A percentile compares a stretch with the other conserved stretches of the same genome.
Evolutionary conservation across 805 yeast species (phyloP).

Genomic region (Candida gorgasii): DNA sequence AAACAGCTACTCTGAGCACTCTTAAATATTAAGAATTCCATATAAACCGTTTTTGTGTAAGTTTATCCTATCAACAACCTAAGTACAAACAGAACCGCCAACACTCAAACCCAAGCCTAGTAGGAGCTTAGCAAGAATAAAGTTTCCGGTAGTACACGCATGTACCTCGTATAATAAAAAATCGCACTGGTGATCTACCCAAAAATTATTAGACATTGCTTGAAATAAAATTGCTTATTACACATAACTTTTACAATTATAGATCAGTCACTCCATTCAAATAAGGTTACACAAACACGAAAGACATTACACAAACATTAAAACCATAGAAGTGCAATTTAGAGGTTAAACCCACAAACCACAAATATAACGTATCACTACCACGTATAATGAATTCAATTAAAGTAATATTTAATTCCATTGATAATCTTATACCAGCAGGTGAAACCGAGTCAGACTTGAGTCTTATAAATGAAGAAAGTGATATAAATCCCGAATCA

Average conservation of each 20-base stretch:
- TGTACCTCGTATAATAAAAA: slow-evolving; percentile 6
- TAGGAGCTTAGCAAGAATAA: too few relatives aligned
- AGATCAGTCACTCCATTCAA: background rate
- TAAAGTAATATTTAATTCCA: slow-evolving; percentile 32
- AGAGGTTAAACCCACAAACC: background rate
- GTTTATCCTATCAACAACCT: too few relatives aligned
- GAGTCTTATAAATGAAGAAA: slow-evolving; percentile 1
- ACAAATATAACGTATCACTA: background rate
- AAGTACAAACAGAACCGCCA: too few relatives aligned
- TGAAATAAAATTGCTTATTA: background rate
- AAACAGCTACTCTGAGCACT: too few relatives aligned
- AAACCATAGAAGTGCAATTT: too few relatives aligned
- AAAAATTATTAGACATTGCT: slow-evolving; percentile 3
- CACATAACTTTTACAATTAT: background rate
- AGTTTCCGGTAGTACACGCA: slow-evolving; percentile 1
- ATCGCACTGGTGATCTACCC: slow-evolving; percentile 7
- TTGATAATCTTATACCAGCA: slow-evolving; percentile 26
- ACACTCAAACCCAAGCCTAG: too few relatives aligned
- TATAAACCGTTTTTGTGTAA: too few relatives aligned
- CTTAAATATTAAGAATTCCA: too few relatives aligned
- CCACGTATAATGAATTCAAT: slow-evolving; percentile 32
- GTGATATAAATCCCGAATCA: background rate
- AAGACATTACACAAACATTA: background rate
- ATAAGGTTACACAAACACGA: background rate
- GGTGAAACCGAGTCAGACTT: slow-evolving; percentile 2